A percentile compares a stretch with the other conserved stretches of the same genome.
phyloP scores from a whole-genome alignment of 495 filamentous ascomycete species.

The Hypoxylon rickii region DNA sequence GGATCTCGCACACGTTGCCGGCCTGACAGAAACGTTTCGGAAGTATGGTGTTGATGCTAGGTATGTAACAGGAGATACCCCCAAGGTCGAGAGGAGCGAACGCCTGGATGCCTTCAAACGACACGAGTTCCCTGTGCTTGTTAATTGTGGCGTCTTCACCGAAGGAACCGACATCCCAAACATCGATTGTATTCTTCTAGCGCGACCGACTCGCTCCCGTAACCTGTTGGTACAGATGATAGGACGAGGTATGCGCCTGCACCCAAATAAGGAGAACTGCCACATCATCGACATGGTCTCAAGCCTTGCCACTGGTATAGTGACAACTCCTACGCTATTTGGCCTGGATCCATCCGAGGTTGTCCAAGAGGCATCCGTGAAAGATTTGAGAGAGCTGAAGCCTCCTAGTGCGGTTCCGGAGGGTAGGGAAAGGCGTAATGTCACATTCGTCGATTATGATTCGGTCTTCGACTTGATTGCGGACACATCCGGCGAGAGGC shows the following conservation, averaged over 20 bases:
- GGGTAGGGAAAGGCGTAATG: constrained; percentile 27
- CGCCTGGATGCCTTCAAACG: constrained; percentile 73
- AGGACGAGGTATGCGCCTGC: constrained; percentile 84
- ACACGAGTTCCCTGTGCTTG: constrained; percentile 79
- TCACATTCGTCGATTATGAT: constrained; percentile 87
- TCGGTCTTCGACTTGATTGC: constrained; percentile 83
- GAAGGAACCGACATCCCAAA: constrained; percentile 98
- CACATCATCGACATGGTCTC: constrained; percentile 98
- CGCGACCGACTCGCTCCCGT: constrained; percentile 83
- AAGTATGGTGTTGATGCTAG: constrained; percentile 78
- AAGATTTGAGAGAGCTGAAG: constrained; percentile 59
- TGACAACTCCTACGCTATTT: constrained; percentile 90
- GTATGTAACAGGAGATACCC: constrained; percentile 80
- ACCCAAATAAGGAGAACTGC: constrained; percentile 81
- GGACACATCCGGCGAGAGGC: constrained; percentile 75
- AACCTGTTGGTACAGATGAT: constrained; percentile 98
- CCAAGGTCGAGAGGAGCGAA: constrained; percentile 63
- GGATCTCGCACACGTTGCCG: constrained; percentile 76
- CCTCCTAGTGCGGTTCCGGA: background rate
- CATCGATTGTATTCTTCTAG: constrained; percentile 90
- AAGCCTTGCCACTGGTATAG: constrained; percentile 75
- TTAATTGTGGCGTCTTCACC: constrained; percentile 96
- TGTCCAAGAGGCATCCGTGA: constrained; percentile 62
- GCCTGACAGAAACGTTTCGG: constrained; percentile 76
- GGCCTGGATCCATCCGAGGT: constrained; percentile 87